Conservation (phyloP, 2,329 filamentous ascomycete species). For the Cadophora gregata region DNA sequence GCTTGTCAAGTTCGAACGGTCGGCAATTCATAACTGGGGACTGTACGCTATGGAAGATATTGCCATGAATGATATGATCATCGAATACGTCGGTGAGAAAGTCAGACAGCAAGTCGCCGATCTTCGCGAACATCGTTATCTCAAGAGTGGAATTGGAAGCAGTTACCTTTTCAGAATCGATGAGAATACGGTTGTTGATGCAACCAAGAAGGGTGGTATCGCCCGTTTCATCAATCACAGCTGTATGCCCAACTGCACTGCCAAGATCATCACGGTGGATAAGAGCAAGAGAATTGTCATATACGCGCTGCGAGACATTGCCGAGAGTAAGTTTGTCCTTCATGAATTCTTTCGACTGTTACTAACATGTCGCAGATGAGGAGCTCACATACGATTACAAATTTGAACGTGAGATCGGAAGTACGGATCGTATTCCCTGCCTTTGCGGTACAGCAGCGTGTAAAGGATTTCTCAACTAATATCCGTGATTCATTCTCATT, state of each 20-base stretch:
- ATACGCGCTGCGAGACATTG: conserved; percentile 94
- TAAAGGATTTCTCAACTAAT: conserved; percentile 97
- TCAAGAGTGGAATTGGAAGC: conserved; percentile 95
- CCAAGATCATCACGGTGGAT: conserved; percentile 99
- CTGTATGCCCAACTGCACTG: conserved; percentile 97
- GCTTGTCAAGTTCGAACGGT: conserved; percentile 95
- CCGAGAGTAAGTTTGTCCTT: conserved; percentile 74
- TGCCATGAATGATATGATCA: conserved; percentile 97
- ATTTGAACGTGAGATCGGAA: conserved; percentile 96
- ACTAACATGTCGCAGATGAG: conserved; percentile 69
- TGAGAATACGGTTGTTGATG: conserved; percentile 96
- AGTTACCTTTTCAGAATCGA: conserved; percentile 98
- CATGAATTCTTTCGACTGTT: background rate
- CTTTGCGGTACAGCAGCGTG: conserved; percentile 94
- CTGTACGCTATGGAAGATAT: conserved; percentile 98
- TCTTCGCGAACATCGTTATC: conserved; percentile 87
- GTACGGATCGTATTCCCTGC: conserved; percentile 94
- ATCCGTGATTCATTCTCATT: conserved; percentile 18
- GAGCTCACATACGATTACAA: conserved; percentile 99
- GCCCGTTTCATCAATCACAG: conserved; percentile 99
- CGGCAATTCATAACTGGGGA: conserved; percentile 98
- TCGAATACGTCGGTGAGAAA: conserved; percentile 98
- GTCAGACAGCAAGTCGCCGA: conserved; percentile 98
- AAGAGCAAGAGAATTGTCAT: conserved; percentile 99
- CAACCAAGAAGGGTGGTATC: conserved; percentile 97